These are phyloP conservation scores for Volvariella surrecta DNA, from an alignment of 1,284 basidiomycete species.

Conservation along the genomic window DNA sequence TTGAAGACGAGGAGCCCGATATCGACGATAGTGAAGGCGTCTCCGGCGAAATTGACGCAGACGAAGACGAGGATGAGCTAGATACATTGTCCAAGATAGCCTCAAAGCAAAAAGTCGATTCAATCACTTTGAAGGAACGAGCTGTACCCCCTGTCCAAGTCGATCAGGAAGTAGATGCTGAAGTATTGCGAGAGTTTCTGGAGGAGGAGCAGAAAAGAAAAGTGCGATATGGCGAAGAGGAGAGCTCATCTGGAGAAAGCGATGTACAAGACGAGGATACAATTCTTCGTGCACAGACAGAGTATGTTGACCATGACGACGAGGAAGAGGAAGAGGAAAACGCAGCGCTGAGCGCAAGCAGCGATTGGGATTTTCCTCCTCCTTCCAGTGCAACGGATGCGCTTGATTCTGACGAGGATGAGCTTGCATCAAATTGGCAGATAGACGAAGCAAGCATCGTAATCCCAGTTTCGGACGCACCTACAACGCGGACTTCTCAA, in stretches of 20 bases:
- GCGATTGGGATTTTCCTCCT: constrained; percentile 6
- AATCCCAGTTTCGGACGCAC: constrained; percentile 16
- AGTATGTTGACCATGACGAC: no score
- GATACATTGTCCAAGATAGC: constrained; percentile 20
- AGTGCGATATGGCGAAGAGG: constrained; percentile 36
- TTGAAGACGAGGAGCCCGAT: constrained; percentile 15
- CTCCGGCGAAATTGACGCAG: constrained; percentile 18
- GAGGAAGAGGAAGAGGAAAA: constrained; percentile 9
- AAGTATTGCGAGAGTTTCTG: constrained; percentile 58
- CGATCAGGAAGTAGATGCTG: constrained; percentile 46
- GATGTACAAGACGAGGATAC: constrained; percentile 10
- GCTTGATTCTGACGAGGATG: constrained; percentile 30
- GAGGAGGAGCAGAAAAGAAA: constrained; percentile 47
- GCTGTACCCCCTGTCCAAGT: constrained; percentile 34
- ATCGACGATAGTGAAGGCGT: constrained; percentile 24
- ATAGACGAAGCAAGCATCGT: constrained; percentile 22
- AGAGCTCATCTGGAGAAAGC: constrained; percentile 20
- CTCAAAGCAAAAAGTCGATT: constrained; percentile 19
- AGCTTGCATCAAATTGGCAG: constrained; percentile 28
- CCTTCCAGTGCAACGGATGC: constrained; percentile 12
- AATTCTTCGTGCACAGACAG: constrained; percentile 4
- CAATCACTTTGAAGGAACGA: constrained; percentile 18
- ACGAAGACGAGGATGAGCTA: constrained; percentile 26
- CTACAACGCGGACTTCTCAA: no score
- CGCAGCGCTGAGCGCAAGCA: background rate